These are phyloP conservation scores for Xanthoparmelia taractica DNA, from an alignment of 495 filamentous ascomycete genomes.

Conservation along the genomic window DNA sequence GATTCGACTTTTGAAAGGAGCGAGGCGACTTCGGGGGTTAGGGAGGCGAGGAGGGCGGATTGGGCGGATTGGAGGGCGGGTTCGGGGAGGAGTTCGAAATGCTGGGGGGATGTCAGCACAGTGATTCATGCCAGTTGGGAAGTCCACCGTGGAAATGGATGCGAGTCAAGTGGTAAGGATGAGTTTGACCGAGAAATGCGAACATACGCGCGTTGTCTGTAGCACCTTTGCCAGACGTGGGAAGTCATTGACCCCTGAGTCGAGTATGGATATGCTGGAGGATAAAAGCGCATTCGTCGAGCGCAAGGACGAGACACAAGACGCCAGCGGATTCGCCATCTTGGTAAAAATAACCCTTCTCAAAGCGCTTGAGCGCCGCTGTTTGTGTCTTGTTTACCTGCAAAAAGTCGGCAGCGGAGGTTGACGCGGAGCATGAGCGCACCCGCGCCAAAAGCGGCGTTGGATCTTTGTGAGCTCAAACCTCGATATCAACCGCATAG, in stretches of 20 bases:
- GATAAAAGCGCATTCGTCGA: conserved; percentile 65
- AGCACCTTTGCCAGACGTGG: conserved; percentile 65
- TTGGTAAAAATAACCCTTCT: background rate
- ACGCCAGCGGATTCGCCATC: conserved; percentile 42
- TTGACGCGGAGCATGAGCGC: conserved; percentile 2
- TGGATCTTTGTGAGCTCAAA: conserved; percentile 21
- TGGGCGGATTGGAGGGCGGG: conserved; percentile 61
- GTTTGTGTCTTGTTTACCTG: background rate
- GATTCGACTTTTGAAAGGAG: conserved; percentile 57
- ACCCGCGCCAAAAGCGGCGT: conserved; percentile 14
- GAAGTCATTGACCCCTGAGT: conserved; percentile 65
- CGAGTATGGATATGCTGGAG: conserved; percentile 63
- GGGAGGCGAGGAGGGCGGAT: conserved; percentile 59
- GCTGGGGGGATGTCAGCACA: conserved; percentile 37
- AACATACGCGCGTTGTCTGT: conserved; percentile 57
- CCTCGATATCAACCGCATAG: conserved; percentile 19
- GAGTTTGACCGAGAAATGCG: background rate
- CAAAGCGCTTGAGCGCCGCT: background rate
- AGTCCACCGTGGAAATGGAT: background rate
- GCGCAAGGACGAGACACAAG: conserved; percentile 63
- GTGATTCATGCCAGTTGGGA: background rate
- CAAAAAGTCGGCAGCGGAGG: background rate
- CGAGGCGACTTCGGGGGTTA: conserved; percentile 62
- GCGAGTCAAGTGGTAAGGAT: background rate
- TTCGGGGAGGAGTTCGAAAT: conserved; percentile 73